Evolutionary conservation across 1,139 yeast species (phyloP).

Genomic region (Hyphopichia pseudoburtonii): DNA sequence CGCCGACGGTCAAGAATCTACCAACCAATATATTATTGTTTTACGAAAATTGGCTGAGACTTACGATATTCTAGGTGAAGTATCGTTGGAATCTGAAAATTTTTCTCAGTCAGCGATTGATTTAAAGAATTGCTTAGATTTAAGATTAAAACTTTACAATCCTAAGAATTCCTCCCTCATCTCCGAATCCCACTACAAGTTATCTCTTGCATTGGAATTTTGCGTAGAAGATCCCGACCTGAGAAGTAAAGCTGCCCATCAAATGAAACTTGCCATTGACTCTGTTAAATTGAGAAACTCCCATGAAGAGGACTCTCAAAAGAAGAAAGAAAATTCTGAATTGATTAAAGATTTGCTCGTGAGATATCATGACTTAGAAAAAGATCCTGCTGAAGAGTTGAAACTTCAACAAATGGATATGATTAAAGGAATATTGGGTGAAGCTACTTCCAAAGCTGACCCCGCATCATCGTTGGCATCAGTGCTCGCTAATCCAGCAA

Average conservation of each 20-base stretch:
- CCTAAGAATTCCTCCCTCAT: constrained; percentile 55
- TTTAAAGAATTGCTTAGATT: constrained; percentile 53
- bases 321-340: constrained; percentile 47
- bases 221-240: constrained; percentile 52
- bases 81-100: constrained; percentile 82
- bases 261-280: constrained; percentile 60
- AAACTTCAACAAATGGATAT: constrained; percentile 58
- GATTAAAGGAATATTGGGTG: constrained; percentile 64
- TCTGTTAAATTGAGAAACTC: constrained; percentile 50
- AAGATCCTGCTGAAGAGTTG: constrained; percentile 51
- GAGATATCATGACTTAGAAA: constrained; percentile 52
- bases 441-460: constrained; percentile 27
- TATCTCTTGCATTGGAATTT: constrained; percentile 78
- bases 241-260: constrained; percentile 53
- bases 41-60: constrained; percentile 68
- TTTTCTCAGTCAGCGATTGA: constrained; percentile 75
- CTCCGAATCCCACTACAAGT: constrained; percentile 80
- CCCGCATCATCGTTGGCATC: too few species aligned
- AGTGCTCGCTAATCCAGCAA: too few species aligned
- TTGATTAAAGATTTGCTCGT: constrained; percentile 54
- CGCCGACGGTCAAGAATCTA: constrained; percentile 31
- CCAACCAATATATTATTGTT: constrained; percentile 33
- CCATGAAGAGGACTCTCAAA: constrained; percentile 27
- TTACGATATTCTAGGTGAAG: constrained; percentile 83
- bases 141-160: constrained; percentile 55